phyloP scores from a whole-genome alignment of 176 grass and related monocot species.

The Avena insularis region DNA sequence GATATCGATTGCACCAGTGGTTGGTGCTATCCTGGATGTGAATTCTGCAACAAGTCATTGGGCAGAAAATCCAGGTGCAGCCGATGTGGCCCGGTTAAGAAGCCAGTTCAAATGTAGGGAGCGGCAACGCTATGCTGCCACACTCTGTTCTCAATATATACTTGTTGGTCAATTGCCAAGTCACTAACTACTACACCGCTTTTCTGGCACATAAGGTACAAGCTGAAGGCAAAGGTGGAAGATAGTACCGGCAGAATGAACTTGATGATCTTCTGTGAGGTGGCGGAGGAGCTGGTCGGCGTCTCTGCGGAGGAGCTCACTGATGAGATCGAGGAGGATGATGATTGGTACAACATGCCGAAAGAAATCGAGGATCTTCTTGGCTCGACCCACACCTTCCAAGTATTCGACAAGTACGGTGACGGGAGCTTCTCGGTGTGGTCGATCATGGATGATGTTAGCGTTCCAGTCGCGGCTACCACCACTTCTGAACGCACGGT shows the following conservation, averaged over 20 bases:
- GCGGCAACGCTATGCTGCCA: not conserved
- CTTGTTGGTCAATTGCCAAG: not conserved
- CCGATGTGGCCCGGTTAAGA: constrained; percentile 18
- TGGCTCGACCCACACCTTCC: constrained; percentile 22
- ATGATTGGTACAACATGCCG: not conserved
- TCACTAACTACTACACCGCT: not conserved
- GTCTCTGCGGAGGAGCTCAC: not conserved
- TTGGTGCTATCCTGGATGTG: constrained; percentile 18
- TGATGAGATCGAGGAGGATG: not conserved
- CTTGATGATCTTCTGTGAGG: not conserved
- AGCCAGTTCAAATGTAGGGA: not conserved
- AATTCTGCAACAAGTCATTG: not conserved
- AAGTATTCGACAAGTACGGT: constrained; percentile 13
- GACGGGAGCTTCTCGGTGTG: not conserved
- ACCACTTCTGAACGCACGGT: not conserved
- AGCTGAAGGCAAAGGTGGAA: constrained; percentile 17
- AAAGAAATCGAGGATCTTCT: not conserved
- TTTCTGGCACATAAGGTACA: not conserved
- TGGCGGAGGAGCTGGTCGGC: not conserved
- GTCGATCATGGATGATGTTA: constrained; percentile 1
- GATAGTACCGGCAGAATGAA: not conserved
- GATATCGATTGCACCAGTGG: constrained; percentile 5
- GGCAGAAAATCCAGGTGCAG: not conserved
- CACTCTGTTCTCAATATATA: not conserved
- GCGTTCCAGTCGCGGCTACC: not conserved